A percentile compares a stretch with the other conserved stretches of the same genome.
phyloP scores from a whole-genome alignment of 2,329 filamentous ascomycete species.

The Fusarium piperis region DNA sequence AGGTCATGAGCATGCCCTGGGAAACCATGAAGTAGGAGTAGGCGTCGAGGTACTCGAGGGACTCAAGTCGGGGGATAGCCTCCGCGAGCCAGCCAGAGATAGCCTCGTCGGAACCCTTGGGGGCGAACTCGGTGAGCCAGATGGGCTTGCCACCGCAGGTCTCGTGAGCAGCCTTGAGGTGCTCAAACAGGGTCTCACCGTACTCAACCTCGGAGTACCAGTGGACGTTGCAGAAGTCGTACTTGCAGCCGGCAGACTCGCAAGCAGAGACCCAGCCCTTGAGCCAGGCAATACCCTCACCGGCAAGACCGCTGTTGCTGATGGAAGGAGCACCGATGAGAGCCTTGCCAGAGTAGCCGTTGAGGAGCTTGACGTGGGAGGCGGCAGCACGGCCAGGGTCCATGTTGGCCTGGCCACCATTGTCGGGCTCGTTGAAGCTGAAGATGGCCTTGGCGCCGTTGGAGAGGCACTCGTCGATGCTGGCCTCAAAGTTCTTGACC shows the following conservation, averaged over 20 bases:
- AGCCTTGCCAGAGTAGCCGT: conserved; percentile 62
- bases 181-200: conserved; percentile 62
- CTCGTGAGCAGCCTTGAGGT: conserved; percentile 59
- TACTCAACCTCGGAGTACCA: conserved; percentile 67
- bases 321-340: conserved; percentile 68
- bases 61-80: conserved; percentile 60
- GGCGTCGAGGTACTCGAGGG: conserved; percentile 60
- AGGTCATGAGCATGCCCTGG: conserved; percentile 54
- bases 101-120: conserved; percentile 53
- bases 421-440: conserved; percentile 79
- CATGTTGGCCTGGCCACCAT: conserved; percentile 67
- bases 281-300: conserved; percentile 68
- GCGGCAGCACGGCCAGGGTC: conserved; percentile 60
- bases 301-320: conserved; percentile 63
- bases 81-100: conserved; percentile 59
- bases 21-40: conserved; percentile 68
- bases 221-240: conserved; percentile 71
- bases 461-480: conserved; percentile 62
- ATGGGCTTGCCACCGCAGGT: conserved; percentile 58
- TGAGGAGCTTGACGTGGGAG: conserved; percentile 64
- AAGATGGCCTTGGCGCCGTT: conserved; percentile 67
- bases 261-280: conserved; percentile 62
- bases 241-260: conserved; percentile 57
- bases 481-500: conserved; percentile 59
- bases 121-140: conserved; percentile 74